phyloP scores from a whole-genome alignment of 2,329 filamentous ascomycete genomes.

The Corynespora cassiicola region DNA sequence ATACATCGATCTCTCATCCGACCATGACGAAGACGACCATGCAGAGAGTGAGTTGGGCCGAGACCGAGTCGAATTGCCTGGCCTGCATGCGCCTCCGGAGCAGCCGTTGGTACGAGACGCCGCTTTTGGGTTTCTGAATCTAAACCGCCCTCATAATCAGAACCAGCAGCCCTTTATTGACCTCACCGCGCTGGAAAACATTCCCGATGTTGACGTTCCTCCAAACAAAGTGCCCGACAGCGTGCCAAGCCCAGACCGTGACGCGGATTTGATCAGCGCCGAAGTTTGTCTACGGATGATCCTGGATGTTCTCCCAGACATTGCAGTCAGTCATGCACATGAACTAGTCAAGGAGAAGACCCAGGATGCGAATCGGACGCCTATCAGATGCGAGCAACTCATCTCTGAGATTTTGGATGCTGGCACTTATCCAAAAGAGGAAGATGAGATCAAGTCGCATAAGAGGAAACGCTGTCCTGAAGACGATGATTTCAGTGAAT shows the following conservation, averaged over 20 bases:
- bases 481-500: slow-evolving; percentile 24
- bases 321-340: slow-evolving; percentile 38
- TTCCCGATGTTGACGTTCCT: slow-evolving; percentile 29
- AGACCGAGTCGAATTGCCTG: too few relatives aligned
- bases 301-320: slow-evolving; percentile 42
- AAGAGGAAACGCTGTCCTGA: slow-evolving; percentile 38
- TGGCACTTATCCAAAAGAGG: slow-evolving; percentile 42
- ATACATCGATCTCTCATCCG: slow-evolving; percentile 31
- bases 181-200: slow-evolving; percentile 21
- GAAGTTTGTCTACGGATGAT: slow-evolving; percentile 39
- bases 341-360: slow-evolving; percentile 28
- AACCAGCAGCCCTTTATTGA: too few relatives aligned
- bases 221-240: slow-evolving; percentile 11
- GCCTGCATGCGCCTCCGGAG: too few relatives aligned
- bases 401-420: slow-evolving; percentile 37
- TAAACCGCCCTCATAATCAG: too few relatives aligned
- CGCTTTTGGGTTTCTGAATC: too few relatives aligned
- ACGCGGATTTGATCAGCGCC: slow-evolving; percentile 14
- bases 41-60: neutral
- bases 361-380: slow-evolving; percentile 27
- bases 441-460: slow-evolving; percentile 29
- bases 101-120: too few relatives aligned
- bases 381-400: slow-evolving; percentile 30
- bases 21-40: slow-evolving; percentile 24
- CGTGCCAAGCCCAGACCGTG: slow-evolving; percentile 4